Base-by-base conservation (phyloP, 1,139 yeast species). In the Debaryomyces coudertii region DNA sequence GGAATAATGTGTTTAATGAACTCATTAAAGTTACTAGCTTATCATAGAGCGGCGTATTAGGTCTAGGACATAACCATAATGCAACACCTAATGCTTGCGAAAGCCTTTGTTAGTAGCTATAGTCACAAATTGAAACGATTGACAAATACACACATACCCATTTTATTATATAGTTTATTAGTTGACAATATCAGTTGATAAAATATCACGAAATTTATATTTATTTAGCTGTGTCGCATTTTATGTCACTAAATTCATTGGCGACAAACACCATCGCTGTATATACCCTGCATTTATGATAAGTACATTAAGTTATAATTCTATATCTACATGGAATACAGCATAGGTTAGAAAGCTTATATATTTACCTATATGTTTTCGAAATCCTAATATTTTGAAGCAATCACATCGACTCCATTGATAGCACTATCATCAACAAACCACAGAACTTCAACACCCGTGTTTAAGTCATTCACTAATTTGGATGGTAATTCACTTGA, bases 391-490 rank as follows among this genome's bases (percentile, higher is more conserved):
- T 76, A 78, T 60, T 79, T 78, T 7, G 83, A 69, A 11, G 74
- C 60, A 28, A 69, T 61, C 8, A 82, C 73, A 37, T 76, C 74
- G 15, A 84, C 87, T 27, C 87, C 90, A 20, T 77, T 73, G 43
- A 90, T 70, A 2, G 97, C 96, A 34, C 78, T 80, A 42, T 81
- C 77, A 63, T 88, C 85, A 44, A 88, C 93, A 66, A 89, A 87
- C 97, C 97, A 92, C 36, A 78, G 64, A 7, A 87, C 87, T 14
- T 78, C 75, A 45, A 65, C 71, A 44, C 63, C 64, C 36, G 76
- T 63, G 28, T 68, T 67, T 47, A 72, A 60, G 14, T 71, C 70
- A 59, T 85, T 90, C 48, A 90, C 95, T 55, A 85, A 70, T 49
- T 83, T 85, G 45, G 90, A 78, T 15, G 98, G 98, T 55, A 90